Evolutionary conservation across 108 stramenopile species (phyloP), one percentile per base, ranked within the genome.

Genomic region (Skeletonema costatum): DNA sequence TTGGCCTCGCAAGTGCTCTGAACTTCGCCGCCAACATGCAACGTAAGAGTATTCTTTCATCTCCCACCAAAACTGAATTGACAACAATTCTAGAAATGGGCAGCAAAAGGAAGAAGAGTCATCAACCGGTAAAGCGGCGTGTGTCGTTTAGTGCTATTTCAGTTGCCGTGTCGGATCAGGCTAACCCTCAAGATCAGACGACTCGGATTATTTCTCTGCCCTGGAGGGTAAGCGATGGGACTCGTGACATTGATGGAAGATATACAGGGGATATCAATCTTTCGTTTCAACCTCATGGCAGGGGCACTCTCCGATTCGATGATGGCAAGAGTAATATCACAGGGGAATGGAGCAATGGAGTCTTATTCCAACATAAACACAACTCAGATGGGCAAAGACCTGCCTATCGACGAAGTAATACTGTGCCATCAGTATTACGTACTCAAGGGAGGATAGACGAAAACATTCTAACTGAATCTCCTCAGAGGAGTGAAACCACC

Each of bases 251-350:
- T 25, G 21, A 60, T 30, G 91, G 91, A 42, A 61, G 53, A 29
- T 92, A 85, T 62, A 78, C 88, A 12, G 91, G 91, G 29, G 66
- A 87, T 50, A 58, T 92, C 32, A 82, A 82, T 66, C 68, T 83
- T 4, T 71, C 77, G 31, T 78, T 78, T 21, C 72, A 66, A 36
- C 91, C 91, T 7, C 75, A 92, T 71, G 91, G 91, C 31, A 48
- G 70, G 10, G 91, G 91, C 8, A 74, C 66, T 5, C 72, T 92
- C 71, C 53, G 71, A 50, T 92, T 88, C 58, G 53, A 10, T 19
- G 53, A 51, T 19, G 50, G 50, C 4, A 51, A 56, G 7, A 25
- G 25, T 25, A 56, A 29, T n/a, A 56, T 56, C 53, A 56, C 53
- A 10, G 53, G 53, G 9, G 16, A 56, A 29, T 56, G 53, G 53